Evolutionary conservation across 495 filamentous ascomycete genomes (phyloP).

Genomic region (Letharia columbiana): DNA sequence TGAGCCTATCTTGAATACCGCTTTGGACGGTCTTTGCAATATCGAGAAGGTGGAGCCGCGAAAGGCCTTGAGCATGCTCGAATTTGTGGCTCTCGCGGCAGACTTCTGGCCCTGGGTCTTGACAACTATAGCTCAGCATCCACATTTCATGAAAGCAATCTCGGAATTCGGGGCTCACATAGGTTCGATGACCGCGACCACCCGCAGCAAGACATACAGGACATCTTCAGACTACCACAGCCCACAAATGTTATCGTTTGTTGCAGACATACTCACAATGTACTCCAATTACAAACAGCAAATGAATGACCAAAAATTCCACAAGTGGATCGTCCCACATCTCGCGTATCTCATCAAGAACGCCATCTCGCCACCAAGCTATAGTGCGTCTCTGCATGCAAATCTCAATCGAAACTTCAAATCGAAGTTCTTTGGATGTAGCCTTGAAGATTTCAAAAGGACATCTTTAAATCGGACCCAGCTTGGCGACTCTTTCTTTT

Average conservation of each 20-base stretch:
- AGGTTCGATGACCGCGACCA: constrained; percentile 38
- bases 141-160: constrained; percentile 59
- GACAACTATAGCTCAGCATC: constrained; percentile 62
- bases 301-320: constrained; percentile 53
- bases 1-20: constrained; percentile 62
- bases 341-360: constrained; percentile 67
- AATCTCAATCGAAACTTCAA: constrained; percentile 82
- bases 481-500: constrained; percentile 71
- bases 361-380: constrained; percentile 63
- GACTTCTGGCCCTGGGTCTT: constrained; percentile 92
- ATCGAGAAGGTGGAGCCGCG: constrained; percentile 54
- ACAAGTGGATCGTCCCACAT: constrained; percentile 59
- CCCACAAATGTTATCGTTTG: constrained; percentile 66
- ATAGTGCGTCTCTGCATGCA: constrained; percentile 76
- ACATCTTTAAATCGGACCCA: constrained; percentile 52
- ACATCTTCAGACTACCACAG: constrained; percentile 46
- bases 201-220: constrained; percentile 35
- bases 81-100: constrained; percentile 77
- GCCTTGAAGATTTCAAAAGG: constrained; percentile 65
- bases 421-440: constrained; percentile 60
- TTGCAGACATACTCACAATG: constrained; percentile 85
- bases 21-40: constrained; percentile 61
- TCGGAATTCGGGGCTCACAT: constrained; percentile 59
- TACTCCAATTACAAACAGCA: constrained; percentile 76
- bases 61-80: constrained; percentile 62